A percentile compares a stretch with the other conserved stretches of the same genome.
phyloP scores from a whole-genome alignment of 805 yeast species.

The Starmerella roubikii region DNA sequence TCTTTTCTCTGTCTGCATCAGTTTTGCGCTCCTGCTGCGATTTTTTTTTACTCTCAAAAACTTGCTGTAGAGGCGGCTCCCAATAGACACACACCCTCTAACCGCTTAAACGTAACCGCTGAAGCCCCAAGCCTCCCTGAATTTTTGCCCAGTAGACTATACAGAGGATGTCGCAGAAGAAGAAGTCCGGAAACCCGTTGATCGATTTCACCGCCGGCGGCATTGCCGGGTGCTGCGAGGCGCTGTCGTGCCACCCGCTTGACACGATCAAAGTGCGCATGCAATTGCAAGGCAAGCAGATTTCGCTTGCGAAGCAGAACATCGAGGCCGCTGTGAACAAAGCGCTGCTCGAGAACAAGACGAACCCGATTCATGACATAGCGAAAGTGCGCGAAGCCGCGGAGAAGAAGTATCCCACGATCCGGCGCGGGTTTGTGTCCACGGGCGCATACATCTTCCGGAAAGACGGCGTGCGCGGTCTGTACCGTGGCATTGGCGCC shows the following conservation, averaged over 20 bases:
- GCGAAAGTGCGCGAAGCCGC: slow-evolving; percentile 13
- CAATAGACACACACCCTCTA: no score
- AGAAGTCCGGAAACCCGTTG: slow-evolving; percentile 21
- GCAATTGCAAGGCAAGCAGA: slow-evolving; percentile 68
- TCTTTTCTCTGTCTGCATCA: no score
- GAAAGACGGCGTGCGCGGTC: slow-evolving; percentile 70
- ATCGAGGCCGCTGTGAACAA: slow-evolving; percentile 15
- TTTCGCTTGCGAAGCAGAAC: slow-evolving; percentile 20
- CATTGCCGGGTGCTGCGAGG: slow-evolving; percentile 92
- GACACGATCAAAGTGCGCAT: slow-evolving; percentile 95
- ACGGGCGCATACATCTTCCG: slow-evolving; percentile 70
- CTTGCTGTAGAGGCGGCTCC: no score
- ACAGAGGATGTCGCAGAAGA: slow-evolving; percentile 11
- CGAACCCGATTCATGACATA: slow-evolving; percentile 7
- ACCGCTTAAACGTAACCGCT: no score
- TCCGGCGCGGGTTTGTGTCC: slow-evolving; percentile 66
- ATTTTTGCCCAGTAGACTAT: no score
- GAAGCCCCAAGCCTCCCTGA: no score
- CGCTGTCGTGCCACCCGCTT: slow-evolving; percentile 95
- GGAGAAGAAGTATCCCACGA: slow-evolving; percentile 29
- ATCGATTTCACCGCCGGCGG: slow-evolving; percentile 68
- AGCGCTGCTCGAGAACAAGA: slow-evolving; percentile 6
- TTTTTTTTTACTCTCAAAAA: no score
- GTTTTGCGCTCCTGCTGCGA: no score
- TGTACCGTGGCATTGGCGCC: slow-evolving; percentile 93